These are phyloP conservation scores for Remersonia thermophila DNA, from an alignment of 2,329 filamentous ascomycete genomes.

Conservation along the genomic window DNA sequence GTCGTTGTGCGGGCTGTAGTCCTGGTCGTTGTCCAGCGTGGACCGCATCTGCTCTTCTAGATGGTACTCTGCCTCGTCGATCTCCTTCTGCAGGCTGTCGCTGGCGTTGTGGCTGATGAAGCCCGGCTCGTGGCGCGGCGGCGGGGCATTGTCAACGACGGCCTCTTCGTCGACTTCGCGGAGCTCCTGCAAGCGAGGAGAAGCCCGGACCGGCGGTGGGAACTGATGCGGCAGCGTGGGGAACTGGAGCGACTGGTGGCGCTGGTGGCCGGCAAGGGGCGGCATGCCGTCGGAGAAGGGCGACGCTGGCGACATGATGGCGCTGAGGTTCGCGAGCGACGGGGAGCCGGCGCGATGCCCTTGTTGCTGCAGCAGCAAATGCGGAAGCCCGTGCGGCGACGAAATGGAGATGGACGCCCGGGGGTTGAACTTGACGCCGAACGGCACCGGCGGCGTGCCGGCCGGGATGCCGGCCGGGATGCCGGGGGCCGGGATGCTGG, in stretches of 20 bases:
- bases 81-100: constrained; percentile 67
- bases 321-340: constrained; percentile 39
- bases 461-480: constrained; percentile 50
- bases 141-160: constrained; percentile 35
- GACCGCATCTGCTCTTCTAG: constrained; percentile 68
- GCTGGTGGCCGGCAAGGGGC: constrained; percentile 34
- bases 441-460: constrained; percentile 61
- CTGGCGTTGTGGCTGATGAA: constrained; percentile 56
- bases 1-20: constrained; percentile 52
- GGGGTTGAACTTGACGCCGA: constrained; percentile 52
- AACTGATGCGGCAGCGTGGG: constrained; percentile 45
- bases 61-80: constrained; percentile 78
- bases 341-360: constrained; percentile 52
- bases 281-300: constrained; percentile 45
- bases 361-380: constrained; percentile 40
- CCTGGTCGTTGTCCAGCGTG: constrained; percentile 61
- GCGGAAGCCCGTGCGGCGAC: constrained; percentile 46
- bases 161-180: constrained; percentile 66
- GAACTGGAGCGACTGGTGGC: constrained; percentile 48
- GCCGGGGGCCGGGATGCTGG: constrained; percentile 47
- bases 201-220: constrained; percentile 38
- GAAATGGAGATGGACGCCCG: constrained; percentile 61
- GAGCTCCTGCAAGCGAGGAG: constrained; percentile 56
- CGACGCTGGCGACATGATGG: constrained; percentile 51
- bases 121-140: constrained; percentile 40